A percentile compares a stretch with the other conserved stretches of the same genome.
Conservation (phyloP, 202 grass and related monocot species). For the Bolboschoenoplectus hybrid region DNA sequence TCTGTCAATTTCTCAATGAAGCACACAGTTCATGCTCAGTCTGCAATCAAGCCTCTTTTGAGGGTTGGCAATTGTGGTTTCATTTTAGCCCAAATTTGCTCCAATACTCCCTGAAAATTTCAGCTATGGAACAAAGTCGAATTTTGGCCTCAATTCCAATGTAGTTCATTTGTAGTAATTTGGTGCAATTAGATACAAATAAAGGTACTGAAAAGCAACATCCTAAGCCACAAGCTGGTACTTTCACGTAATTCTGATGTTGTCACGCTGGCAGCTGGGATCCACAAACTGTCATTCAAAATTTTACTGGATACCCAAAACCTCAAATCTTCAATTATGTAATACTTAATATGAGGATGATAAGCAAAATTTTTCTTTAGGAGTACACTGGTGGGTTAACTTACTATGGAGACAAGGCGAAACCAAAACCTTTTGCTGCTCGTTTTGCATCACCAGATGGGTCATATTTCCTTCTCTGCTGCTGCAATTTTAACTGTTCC, state of each 20-base stretch:
- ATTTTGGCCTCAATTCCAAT: background rate
- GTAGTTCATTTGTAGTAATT: background rate
- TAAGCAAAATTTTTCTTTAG: slow-evolving; percentile 39
- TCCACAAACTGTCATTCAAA: background rate
- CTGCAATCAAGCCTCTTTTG: background rate
- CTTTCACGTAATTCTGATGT: background rate
- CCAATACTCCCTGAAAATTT: background rate
- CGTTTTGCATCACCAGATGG: slow-evolving; percentile 85
- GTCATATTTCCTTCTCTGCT: slow-evolving; percentile 36
- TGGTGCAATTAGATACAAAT: background rate
- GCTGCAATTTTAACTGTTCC: background rate
- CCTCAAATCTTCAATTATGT: background rate
- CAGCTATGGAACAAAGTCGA: background rate
- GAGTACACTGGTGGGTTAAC: slow-evolving; percentile 66
- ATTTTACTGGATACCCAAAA: background rate
- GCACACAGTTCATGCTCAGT: slow-evolving; percentile 16
- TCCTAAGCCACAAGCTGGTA: background rate
- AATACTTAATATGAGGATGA: background rate
- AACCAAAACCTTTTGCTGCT: slow-evolving; percentile 71
- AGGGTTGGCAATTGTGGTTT: background rate
- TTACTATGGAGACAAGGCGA: slow-evolving; percentile 89
- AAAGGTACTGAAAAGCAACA: background rate
- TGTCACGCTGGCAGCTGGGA: background rate
- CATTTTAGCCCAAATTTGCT: background rate
- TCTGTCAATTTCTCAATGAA: slow-evolving; percentile 15